These are phyloP conservation scores for Geum urbanum DNA, from an alignment of 306 rosid genomes.

Conservation along the genomic window DNA sequence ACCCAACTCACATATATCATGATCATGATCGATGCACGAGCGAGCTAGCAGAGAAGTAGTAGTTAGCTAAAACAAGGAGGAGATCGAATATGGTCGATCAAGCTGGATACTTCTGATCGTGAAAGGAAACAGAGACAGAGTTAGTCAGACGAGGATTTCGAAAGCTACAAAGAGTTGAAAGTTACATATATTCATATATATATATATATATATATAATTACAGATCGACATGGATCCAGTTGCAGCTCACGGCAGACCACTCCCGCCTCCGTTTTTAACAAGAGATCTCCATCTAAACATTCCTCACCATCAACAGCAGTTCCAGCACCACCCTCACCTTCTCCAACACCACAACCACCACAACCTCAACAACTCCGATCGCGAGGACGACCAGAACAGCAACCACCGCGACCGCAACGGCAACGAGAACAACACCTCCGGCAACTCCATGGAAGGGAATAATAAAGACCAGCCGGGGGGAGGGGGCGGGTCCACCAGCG, in stretches of 20 bases:
- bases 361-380: neutral
- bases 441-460: conserved; percentile 21
- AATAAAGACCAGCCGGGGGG: conserved; percentile 32
- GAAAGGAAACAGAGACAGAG: neutral
- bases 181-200: too few relatives aligned
- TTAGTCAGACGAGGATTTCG: too few relatives aligned
- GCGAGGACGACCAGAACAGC: conserved; percentile 54
- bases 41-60: neutral
- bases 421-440: neutral
- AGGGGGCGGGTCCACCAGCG: conserved; percentile 23
- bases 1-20: neutral
- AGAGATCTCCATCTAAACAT: conserved; percentile 65
- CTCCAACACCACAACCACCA: conserved; percentile 53
- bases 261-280: conserved; percentile 75
- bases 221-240: conserved; percentile 62
- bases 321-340: conserved; percentile 39
- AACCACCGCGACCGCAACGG: conserved; percentile 22
- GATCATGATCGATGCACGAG: neutral
- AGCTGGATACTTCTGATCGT: neutral
- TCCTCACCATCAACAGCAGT: conserved; percentile 56
- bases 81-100: neutral
- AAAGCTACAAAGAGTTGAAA: too few relatives aligned
- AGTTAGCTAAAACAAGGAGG: neutral
- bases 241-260: conserved; percentile 76
- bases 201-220: too few relatives aligned